Base-by-base conservation (phyloP, 176 grass and related monocot genomes). In the Areca catechu region DNA sequence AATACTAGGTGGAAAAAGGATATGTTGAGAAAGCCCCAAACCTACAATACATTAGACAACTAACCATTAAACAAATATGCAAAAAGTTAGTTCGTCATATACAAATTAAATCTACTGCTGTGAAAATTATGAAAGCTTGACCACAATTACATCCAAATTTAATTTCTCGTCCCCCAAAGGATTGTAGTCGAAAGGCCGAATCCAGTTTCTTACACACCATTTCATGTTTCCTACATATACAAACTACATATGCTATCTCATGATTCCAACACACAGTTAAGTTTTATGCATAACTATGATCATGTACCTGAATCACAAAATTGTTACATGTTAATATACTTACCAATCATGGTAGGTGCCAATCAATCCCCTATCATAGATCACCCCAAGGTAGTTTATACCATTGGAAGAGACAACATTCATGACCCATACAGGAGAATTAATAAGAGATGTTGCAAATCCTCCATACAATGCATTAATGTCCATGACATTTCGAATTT, bases 1-100 rank as follows among this genome's bases (percentile, higher is more conserved):
- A 30, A 30, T 30, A 30, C 28, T 29, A 29, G 28, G n/a, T n/a
- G n/a, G n/a, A n/a, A n/a, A n/a, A n/a, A n/a, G 91, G 91, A 57
- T 96, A 96, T 22, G 91, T 96, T 49, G 91, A 96, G 74, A 96
- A 96, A 19, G 86, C 86, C 69, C 90, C 91, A 4, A 86, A 96
- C 91, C 91, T 96, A 37, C 29, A 66, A 53, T 20, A 25, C 20
- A 12, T 24, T 19, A 27, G 52, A 18, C 20, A 52, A 15, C 30
- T 51, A 53, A 3, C 7, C 12, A 27, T 12, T 53, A 22, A 55
- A 21, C 37, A 9, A 56, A 34, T 34, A 0, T 34, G 30, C 30
- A 34, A 9, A 34, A 34, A 6, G 7, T 34, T 34, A 10, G 24
- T 25, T 25, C 24, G 4, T 25, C 24, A 25, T 25, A 0, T 4